A percentile compares a stretch with the other conserved stretches of the same genome.
Evolutionary conservation across 345 rosid genomes (phyloP).

Genomic region (Raphanus raphanistrum): DNA sequence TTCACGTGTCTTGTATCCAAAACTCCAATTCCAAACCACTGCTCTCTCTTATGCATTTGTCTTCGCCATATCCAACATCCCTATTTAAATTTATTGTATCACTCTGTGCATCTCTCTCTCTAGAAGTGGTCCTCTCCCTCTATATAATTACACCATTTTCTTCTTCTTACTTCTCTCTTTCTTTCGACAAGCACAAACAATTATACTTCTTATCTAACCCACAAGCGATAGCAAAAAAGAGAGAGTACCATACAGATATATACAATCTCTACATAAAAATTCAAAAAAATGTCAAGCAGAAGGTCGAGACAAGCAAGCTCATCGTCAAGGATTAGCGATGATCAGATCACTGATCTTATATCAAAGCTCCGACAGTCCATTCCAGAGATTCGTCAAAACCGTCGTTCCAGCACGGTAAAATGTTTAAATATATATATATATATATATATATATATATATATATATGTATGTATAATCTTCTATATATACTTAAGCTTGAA

Average conservation of each 20-base stretch:
- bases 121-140: neutral
- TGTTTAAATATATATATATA: too few relatives aligned
- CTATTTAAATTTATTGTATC: constrained; percentile 50
- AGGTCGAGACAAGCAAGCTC: constrained; percentile 77
- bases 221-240: neutral
- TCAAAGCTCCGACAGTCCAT: constrained; percentile 80
- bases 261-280: neutral
- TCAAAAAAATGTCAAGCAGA: constrained; percentile 55
- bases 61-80: constrained; percentile 78
- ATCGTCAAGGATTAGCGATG: constrained; percentile 80
- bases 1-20: constrained; percentile 36
- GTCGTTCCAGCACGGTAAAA: constrained; percentile 51
- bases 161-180: neutral
- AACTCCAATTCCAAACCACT: constrained; percentile 38
- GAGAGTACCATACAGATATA: neutral
- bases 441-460: neutral
- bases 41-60: constrained; percentile 71
- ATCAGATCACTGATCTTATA: constrained; percentile 86
- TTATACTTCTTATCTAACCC: neutral
- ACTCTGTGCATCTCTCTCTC: constrained; percentile 28
- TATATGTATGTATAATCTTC: neutral
- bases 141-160: neutral
- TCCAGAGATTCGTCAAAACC: constrained; percentile 78
- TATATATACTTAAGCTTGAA: neutral
- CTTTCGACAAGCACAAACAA: neutral